Percentiles rank a stretch among this genome's conserved stretches.
Evolutionary conservation across 176 grass and related monocot genomes (phyloP).

Genomic region (Otatea glauca): DNA sequence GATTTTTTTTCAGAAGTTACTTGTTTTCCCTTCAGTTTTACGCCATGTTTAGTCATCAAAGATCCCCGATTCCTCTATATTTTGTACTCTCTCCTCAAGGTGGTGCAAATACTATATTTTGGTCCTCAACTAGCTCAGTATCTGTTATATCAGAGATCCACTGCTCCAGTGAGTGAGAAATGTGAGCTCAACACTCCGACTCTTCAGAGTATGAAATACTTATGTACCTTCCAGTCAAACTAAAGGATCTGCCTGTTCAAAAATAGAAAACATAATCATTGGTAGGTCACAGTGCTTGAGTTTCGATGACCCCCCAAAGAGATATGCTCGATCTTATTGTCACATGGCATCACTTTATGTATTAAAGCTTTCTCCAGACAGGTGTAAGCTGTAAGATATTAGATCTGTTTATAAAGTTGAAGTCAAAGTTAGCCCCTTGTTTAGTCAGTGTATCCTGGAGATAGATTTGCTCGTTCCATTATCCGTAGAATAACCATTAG

Average conservation of each 20-base stretch:
- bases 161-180: slow-evolving; percentile 7
- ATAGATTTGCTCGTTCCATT: slow-evolving; percentile 16
- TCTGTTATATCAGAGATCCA: neutral
- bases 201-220: neutral
- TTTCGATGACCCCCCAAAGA: neutral
- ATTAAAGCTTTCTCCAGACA: slow-evolving; percentile 27
- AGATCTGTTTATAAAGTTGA: neutral
- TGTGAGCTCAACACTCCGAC: neutral
- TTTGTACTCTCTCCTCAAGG: slow-evolving; percentile 17
- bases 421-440: slow-evolving; percentile 24
- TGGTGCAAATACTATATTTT: slow-evolving; percentile 8
- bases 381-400: slow-evolving; percentile 13
- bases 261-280: neutral
- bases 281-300: neutral
- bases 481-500: neutral
- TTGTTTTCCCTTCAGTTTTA: neutral
- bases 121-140: slow-evolving; percentile 6
- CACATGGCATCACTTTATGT: neutral
- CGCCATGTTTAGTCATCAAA: neutral
- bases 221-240: neutral
- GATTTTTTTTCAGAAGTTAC: slow-evolving; percentile 17
- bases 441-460: neutral
- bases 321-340: neutral
- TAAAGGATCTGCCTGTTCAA: neutral
- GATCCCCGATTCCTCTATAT: neutral